phyloP scores from a whole-genome alignment of 2,329 filamentous ascomycete genomes.

The Coniochaeta pulveracea region DNA sequence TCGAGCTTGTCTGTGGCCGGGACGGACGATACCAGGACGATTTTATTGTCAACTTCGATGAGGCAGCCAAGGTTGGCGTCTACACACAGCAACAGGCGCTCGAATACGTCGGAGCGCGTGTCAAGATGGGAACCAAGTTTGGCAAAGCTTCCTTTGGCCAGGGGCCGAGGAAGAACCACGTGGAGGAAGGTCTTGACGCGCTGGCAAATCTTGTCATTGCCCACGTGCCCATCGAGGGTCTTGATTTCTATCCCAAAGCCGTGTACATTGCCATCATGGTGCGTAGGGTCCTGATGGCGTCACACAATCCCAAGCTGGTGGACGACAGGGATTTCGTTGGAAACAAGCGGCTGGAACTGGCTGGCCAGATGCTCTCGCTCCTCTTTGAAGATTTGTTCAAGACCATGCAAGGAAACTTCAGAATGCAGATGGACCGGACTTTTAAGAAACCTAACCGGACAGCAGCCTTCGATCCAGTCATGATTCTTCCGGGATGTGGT shows the following conservation, averaged over 20 bases:
- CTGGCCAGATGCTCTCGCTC: slow-evolving; percentile 84
- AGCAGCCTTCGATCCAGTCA: slow-evolving; percentile 75
- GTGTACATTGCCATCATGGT: slow-evolving; percentile 97
- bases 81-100: slow-evolving; percentile 92
- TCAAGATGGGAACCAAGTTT: slow-evolving; percentile 69
- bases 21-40: slow-evolving; percentile 88
- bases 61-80: slow-evolving; percentile 71
- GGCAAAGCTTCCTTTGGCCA: slow-evolving; percentile 21
- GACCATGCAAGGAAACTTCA: slow-evolving; percentile 79
- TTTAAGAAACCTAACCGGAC: slow-evolving; percentile 88
- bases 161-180: slow-evolving; percentile 58
- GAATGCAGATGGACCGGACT: slow-evolving; percentile 89
- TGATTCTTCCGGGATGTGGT: slow-evolving; percentile 73
- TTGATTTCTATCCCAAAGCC: slow-evolving; percentile 95
- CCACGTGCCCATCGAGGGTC: slow-evolving; percentile 80
- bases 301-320: slow-evolving; percentile 77
- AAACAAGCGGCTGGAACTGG: slow-evolving; percentile 91
- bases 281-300: slow-evolving; percentile 87
- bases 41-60: slow-evolving; percentile 91
- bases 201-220: slow-evolving; percentile 88
- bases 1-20: slow-evolving; percentile 79
- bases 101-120: slow-evolving; percentile 77
- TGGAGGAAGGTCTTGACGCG: slow-evolving; percentile 87
- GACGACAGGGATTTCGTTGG: slow-evolving; percentile 97
- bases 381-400: slow-evolving; percentile 98